Evolutionary conservation across 1,284 basidiomycete species (phyloP).

Genomic region (Ustilago bromivora): DNA sequence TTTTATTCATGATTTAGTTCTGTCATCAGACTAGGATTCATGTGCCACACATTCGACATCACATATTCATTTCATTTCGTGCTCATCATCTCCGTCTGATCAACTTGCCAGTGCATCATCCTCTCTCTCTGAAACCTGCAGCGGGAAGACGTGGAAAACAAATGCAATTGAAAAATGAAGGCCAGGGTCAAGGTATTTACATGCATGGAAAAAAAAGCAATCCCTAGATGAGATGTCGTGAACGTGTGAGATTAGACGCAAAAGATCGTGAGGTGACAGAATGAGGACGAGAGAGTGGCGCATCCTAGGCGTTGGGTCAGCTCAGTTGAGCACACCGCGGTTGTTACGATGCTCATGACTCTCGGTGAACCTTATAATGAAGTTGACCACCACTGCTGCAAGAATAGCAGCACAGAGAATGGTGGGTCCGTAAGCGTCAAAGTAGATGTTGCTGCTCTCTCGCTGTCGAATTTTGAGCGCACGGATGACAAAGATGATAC

Average conservation of each 20-base stretch:
- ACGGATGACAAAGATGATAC: slow-evolving; percentile 87
- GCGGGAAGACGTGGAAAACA: neutral
- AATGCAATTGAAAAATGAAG: neutral
- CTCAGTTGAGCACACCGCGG: slow-evolving; percentile 59
- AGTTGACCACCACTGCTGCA: slow-evolving; percentile 63
- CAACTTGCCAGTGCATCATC: neutral
- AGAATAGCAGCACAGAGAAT: slow-evolving; percentile 64
- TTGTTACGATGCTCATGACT: slow-evolving; percentile 34
- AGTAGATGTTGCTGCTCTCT: slow-evolving; percentile 67
- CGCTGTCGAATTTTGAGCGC: slow-evolving; percentile 76
- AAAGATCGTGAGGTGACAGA: neutral
- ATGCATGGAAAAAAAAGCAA: neutral
- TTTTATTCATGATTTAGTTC: neutral
- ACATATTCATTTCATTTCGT: neutral
- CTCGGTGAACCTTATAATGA: slow-evolving; percentile 61
- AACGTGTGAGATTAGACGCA: neutral
- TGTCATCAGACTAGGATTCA: neutral
- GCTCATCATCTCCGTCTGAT: neutral
- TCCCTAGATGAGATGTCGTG: neutral
- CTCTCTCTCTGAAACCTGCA: neutral
- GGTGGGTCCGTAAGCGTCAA: slow-evolving; percentile 65
- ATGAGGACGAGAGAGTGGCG: neutral
- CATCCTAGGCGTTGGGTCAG: slow-evolving; percentile 4
- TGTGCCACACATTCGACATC: neutral
- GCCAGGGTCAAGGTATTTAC: neutral